Evolutionary conservation across 192 early-diverging fungal species (phyloP), one percentile per base, ranked within the genome.

Genomic region (Funneliformis mosseae): DNA sequence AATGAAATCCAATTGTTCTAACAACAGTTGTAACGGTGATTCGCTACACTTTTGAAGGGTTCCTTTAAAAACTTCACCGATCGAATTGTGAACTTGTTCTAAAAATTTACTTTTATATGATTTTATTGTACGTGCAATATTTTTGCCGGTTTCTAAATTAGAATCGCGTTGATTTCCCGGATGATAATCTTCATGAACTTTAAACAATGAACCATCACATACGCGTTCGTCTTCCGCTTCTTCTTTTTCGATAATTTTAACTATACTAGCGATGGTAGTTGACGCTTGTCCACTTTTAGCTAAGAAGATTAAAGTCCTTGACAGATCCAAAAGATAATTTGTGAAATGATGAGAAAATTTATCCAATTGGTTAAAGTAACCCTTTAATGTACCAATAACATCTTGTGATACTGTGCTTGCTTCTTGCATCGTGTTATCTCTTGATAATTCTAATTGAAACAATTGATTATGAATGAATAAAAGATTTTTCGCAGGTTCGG

Each of bases 171-270:
- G 48, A 50, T 45, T 9, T 50, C 16, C 1, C 14, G 4, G 90
- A 33, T 33, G 33, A 33, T 33, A 2, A 33, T 2, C 3, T 33
- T 33, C 33, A 33, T 33, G 33, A 3, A 33, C 33, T 33, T 33
- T 33, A 33, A 33, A 33, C 3, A 33, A 33, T 33, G 33, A 33
- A n/a, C n/a, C n/a, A n/a, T n/a, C n/a, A n/a, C n/a, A n/a, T n/a
- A n/a, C 90, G 55, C 93, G 85, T 81, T 95, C 93, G 85, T 98
- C 98, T 3, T 92, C 92, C 5, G 84, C 84, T 84, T 99, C 98
- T 83, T 99, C 97, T 21, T 83, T 85, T 83, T 99, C 97, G 76
- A 99, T 93, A 39, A 99, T 93, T 81, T 98, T 99, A 80, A 95
- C 92, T 46, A 99, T 76, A 67, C 92, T 88, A 14, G 97, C 93